Evolutionary conservation across 768 basidiomycete genomes (phyloP), one percentile per base, ranked within the genome.

Genomic region (Termitomyces sp.): DNA sequence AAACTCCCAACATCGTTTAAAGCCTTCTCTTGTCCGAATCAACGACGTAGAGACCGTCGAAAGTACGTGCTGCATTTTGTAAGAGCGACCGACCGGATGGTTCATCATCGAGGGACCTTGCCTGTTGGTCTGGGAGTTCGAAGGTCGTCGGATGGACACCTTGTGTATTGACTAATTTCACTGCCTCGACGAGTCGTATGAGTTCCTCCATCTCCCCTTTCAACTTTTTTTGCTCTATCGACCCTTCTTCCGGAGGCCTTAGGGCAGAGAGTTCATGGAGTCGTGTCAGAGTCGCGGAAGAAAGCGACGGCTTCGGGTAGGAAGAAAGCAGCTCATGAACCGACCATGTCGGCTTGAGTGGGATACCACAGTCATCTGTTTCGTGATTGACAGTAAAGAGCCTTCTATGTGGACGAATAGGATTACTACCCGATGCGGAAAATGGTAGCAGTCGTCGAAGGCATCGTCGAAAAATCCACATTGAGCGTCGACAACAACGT

Each of bases 101-200:
- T 32, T 59, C 44, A 48, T 57, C 46, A 8, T 54, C 55, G 57
- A 19, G 50, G 50, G 54, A 37, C 58, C 12, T 59, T 58, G 44
- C 58, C 60, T 32, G 61, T 58, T 41, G 76, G 58, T 34, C 74
- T 71, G 27, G 59, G 58, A 35, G 74, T 77, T 67, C 75, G 64
- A 43, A 71, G 65, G 46, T 67, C 12, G 62, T 62, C 7, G 72
- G 63, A 25, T 61, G 47, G 14, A 77, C 69, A n/a, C 66, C 70
- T 6, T 66, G 56, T 12, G 78, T 75, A 64, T 75, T 70, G 43
- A 87, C 83, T 25, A 88, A 68, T 68, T 82, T 88, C 52, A 92
- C 90, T 3, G 91, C 91, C 64, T 93, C 89, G 14, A 94, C 91
- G 10, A 94, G 76, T 59, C 77, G 81, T 55, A 92, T 74, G 49